phyloP scores from a whole-genome alignment of 495 filamentous ascomycete genomes.

The Tuber brumale region DNA sequence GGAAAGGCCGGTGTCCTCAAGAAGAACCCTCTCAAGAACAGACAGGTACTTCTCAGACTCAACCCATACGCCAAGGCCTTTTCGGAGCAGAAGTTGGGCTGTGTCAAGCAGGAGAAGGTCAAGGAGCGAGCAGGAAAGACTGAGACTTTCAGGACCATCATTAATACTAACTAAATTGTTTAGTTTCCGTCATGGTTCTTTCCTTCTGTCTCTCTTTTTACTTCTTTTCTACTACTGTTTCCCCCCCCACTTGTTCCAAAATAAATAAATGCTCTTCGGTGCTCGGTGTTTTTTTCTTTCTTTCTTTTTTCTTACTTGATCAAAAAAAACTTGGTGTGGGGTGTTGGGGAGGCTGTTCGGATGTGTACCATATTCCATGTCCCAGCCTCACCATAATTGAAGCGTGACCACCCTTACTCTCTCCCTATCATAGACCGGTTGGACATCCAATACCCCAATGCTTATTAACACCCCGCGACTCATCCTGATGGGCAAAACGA shows the following conservation, averaged over 20 bases:
- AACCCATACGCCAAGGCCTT: slow-evolving; percentile 93
- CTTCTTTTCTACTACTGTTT: background rate
- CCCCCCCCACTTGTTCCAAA: slow-evolving; percentile 24
- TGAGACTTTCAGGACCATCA: slow-evolving; percentile 38
- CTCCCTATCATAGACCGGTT: background rate
- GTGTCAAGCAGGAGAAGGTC: slow-evolving; percentile 50
- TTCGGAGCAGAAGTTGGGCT: slow-evolving; percentile 71
- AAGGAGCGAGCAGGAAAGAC: slow-evolving; percentile 38
- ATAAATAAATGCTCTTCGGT: slow-evolving; percentile 29
- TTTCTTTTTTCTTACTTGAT: background rate
- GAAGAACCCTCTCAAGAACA: slow-evolving; percentile 99
- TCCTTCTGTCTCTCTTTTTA: slow-evolving; percentile 6
- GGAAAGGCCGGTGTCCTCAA: slow-evolving; percentile 69
- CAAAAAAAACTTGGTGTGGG: background rate
- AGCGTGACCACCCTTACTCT: background rate
- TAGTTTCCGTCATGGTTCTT: slow-evolving; percentile 16
- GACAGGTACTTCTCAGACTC: slow-evolving; percentile 90
- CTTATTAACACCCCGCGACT: background rate
- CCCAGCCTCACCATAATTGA: background rate
- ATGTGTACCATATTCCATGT: background rate
- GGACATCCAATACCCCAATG: background rate
- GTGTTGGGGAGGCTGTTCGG: background rate
- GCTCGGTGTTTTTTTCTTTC: background rate
- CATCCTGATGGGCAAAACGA: background rate
- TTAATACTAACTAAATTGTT: slow-evolving; percentile 30